Conservation (phyloP, 495 filamentous ascomycete genomes). For the Daldinia childiae region DNA sequence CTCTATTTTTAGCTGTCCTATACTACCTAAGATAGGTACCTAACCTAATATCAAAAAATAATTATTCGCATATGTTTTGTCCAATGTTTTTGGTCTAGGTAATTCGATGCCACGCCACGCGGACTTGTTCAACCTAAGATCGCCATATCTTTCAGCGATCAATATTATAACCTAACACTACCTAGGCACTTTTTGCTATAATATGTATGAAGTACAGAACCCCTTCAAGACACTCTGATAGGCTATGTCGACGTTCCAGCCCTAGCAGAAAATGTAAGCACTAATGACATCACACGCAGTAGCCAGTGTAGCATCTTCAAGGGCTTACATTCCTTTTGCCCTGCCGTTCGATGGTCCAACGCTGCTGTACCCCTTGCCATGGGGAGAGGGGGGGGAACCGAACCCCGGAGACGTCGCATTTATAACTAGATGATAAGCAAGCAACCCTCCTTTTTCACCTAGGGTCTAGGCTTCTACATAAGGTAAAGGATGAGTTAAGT, state of each 20-base stretch:
- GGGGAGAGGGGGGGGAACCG: no score
- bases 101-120: background rate
- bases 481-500: background rate
- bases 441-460: background rate
- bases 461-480: background rate
- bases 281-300: constrained; percentile 25
- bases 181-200: background rate
- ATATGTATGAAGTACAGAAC: no score
- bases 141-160: background rate
- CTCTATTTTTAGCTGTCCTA: background rate
- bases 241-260: constrained; percentile 10
- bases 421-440: background rate
- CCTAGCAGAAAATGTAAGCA: constrained; percentile 21
- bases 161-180: background rate
- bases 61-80: background rate
- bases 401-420: no score
- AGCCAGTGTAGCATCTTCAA: background rate
- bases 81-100: background rate
- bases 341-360: no score
- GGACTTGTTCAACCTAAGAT: background rate
- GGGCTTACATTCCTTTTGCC: background rate
- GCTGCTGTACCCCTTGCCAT: no score
- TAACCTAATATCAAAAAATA: background rate
- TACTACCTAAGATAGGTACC: no score
- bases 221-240: background rate